These are phyloP conservation scores for Orbilia blumenaviensis DNA, from an alignment of 2,329 filamentous ascomycete species.

Conservation along the genomic window DNA sequence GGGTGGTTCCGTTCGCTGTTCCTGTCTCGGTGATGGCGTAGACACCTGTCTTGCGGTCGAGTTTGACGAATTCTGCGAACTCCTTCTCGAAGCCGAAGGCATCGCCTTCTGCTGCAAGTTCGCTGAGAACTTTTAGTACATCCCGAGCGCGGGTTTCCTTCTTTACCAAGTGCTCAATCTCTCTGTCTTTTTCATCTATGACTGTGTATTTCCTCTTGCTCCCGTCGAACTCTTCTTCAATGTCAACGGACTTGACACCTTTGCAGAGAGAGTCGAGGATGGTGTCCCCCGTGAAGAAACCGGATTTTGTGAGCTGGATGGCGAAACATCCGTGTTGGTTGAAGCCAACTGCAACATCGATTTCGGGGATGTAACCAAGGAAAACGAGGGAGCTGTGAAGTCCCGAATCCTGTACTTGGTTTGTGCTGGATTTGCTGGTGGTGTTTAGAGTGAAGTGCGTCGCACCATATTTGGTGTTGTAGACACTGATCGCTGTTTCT, in stretches of 20 bases:
- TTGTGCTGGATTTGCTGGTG: conserved; percentile 21
- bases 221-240: conserved; percentile 28
- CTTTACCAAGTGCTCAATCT: background rate
- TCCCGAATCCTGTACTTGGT: conserved; percentile 17
- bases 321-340: conserved; percentile 46
- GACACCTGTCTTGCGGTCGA: conserved; percentile 42
- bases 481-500: conserved; percentile 35
- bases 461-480: conserved; percentile 53
- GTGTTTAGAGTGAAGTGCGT: conserved; percentile 35
- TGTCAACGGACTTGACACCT: conserved; percentile 35
- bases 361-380: conserved; percentile 41
- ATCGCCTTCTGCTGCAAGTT: conserved; percentile 38
- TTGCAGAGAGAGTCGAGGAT: conserved; percentile 51
- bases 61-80: conserved; percentile 48
- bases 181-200: conserved; percentile 4
- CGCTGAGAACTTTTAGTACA: conserved; percentile 27
- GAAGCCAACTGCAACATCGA: conserved; percentile 51
- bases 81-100: conserved; percentile 51
- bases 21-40: conserved; percentile 27
- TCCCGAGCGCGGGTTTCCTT: conserved; percentile 35
- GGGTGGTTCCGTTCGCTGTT: conserved; percentile 7
- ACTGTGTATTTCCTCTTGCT: conserved; percentile 29
- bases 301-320: conserved; percentile 48
- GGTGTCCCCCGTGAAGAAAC: conserved; percentile 45
- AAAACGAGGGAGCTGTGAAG: conserved; percentile 41